Conservation (phyloP, 2,329 filamentous ascomycete genomes). For the Penicillium paneum region DNA sequence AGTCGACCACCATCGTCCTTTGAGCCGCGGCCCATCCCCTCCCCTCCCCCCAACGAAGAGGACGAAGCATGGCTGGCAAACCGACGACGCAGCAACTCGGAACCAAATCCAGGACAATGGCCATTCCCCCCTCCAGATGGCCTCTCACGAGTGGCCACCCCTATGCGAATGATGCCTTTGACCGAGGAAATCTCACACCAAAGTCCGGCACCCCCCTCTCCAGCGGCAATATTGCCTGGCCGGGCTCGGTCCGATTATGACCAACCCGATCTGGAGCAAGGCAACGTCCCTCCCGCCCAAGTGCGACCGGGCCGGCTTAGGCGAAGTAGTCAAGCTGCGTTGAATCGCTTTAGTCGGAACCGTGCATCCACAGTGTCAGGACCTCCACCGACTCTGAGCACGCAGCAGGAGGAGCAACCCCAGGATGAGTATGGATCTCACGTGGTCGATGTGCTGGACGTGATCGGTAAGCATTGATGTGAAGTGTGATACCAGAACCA, state of each 20-base stretch:
- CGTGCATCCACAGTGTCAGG: conserved; percentile 33
- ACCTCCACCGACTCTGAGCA: conserved; percentile 12
- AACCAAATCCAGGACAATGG: conserved; percentile 37
- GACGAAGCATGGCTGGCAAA: conserved; percentile 28
- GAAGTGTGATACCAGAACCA: background rate
- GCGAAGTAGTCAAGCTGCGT: conserved; percentile 32
- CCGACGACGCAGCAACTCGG: conserved; percentile 42
- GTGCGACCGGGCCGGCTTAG: conserved; percentile 27
- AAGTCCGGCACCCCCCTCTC: conserved; percentile 10
- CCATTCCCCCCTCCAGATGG: conserved; percentile 26
- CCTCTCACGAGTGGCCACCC: conserved; percentile 22
- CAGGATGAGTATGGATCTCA: conserved; percentile 56
- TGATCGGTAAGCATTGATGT: conserved; percentile 56
- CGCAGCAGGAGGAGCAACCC: conserved; percentile 5
- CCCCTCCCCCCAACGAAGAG: conserved; percentile 20
- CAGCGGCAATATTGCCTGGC: background rate
- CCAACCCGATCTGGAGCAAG: conserved; percentile 10
- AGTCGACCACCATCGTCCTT: conserved; percentile 16
- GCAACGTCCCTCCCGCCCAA: conserved; percentile 13
- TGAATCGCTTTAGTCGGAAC: conserved; percentile 33
- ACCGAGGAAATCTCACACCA: conserved; percentile 32
- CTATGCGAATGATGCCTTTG: conserved; percentile 32
- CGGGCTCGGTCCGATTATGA: background rate
- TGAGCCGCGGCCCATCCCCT: conserved; percentile 13
- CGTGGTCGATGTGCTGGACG: conserved; percentile 66